Percentiles rank a stretch among this genome's conserved stretches.
phyloP scores from a whole-genome alignment of 257 asterid species.

The Fraxinus pennsylvanica region DNA sequence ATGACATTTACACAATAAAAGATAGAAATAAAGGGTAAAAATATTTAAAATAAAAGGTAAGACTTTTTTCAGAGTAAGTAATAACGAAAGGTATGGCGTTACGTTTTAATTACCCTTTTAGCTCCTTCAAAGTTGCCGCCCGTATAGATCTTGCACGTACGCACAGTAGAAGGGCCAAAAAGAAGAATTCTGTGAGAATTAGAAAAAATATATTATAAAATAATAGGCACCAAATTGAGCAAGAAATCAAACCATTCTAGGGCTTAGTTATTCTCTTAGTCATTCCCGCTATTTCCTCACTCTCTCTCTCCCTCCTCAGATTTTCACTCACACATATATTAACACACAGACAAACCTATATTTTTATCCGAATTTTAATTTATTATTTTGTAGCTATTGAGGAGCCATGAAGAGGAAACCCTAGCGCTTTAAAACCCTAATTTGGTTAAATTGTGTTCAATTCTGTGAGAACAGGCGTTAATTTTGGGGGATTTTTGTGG shows the following conservation, averaged over 20 bases:
- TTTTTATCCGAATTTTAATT: neutral
- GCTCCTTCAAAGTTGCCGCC: too few species aligned
- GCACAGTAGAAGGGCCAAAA: neutral
- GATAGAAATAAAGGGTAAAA: too few species aligned
- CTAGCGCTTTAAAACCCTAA: slow-evolving; percentile 32
- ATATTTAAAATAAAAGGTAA: too few species aligned
- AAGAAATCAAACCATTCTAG: neutral
- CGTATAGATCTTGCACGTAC: too few species aligned
- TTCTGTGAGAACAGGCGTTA: slow-evolving; percentile 15
- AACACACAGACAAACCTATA: neutral
- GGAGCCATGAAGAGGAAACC: slow-evolving; percentile 27
- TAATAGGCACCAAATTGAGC: neutral
- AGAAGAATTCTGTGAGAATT: neutral
- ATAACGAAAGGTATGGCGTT: too few species aligned
- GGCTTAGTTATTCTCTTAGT: slow-evolving; percentile 1
- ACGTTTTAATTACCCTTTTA: too few species aligned
- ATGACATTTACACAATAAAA: too few species aligned
- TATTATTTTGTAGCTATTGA: neutral
- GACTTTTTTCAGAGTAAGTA: too few species aligned
- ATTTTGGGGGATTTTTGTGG: slow-evolving; percentile 2
- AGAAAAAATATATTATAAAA: too few species aligned
- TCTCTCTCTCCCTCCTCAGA: slow-evolving; percentile 7
- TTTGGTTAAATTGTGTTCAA: slow-evolving; percentile 17
- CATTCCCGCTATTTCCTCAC: slow-evolving; percentile 31
- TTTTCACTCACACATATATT: slow-evolving; percentile 8